Percentiles rank a stretch among this genome's conserved stretches.
These are phyloP conservation scores for Hymenochaete sp. DNA, from an alignment of 1,284 basidiomycete genomes.

Conservation along the genomic window DNA sequence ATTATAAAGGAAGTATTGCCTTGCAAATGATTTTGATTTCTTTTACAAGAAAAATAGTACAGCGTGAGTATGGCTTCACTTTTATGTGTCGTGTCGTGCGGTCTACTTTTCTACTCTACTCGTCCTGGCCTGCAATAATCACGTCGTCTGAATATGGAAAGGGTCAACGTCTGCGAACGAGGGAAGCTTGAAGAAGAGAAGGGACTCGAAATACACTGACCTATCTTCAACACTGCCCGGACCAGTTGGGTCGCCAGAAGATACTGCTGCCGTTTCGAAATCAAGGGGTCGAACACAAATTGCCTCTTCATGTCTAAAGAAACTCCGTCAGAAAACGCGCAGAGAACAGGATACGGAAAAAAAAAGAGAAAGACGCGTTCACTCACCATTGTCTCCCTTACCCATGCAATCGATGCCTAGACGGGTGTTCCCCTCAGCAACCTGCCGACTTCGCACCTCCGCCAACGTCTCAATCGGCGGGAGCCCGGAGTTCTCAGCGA, in stretches of 20 bases:
- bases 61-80: neutral
- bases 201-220: conserved; percentile 29
- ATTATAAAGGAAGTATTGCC: neutral
- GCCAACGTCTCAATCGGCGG: conserved; percentile 95
- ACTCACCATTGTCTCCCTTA: conserved; percentile 74
- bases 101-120: conserved; percentile 36
- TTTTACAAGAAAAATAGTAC: neutral
- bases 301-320: conserved; percentile 97
- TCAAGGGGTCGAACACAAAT: conserved; percentile 94
- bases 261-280: conserved; percentile 96
- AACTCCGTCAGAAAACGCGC: no score
- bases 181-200: neutral
- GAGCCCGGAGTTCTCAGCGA: conserved; percentile 96
- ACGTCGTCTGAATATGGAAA: conserved; percentile 45
- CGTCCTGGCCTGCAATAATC: conserved; percentile 50
- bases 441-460: conserved; percentile 89
- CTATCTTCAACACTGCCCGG: conserved; percentile 67
- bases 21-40: neutral
- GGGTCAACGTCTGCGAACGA: conserved; percentile 4
- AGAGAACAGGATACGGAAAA: no score
- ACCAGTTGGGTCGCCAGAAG: conserved; percentile 91
- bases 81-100: conserved; percentile 9
- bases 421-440: conserved; percentile 54
- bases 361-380: neutral
- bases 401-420: conserved; percentile 93